phyloP scores from a whole-genome alignment of 768 basidiomycete genomes.

The Auriscalpium orientale region DNA sequence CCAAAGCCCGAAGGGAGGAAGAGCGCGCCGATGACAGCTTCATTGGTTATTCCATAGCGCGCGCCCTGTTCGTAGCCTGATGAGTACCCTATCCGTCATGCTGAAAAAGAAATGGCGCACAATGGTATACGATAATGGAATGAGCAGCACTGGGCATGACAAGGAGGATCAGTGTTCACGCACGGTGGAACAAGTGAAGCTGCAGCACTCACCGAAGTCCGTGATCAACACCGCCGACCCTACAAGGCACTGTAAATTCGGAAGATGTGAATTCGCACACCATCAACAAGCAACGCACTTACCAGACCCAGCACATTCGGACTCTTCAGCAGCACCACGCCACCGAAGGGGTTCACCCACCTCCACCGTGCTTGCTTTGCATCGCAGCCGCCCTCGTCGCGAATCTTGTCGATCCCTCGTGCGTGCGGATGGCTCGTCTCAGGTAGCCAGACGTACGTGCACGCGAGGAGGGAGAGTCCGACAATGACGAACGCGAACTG shows the following conservation, averaged over 20 bases:
- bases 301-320: slow-evolving; percentile 54
- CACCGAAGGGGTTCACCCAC: slow-evolving; percentile 52
- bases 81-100: too few relatives aligned
- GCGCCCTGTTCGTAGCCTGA: slow-evolving; percentile 37
- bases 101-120: slow-evolving; percentile 29
- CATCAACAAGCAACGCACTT: slow-evolving; percentile 16
- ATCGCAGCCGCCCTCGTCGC: slow-evolving; percentile 1
- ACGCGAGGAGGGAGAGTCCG: slow-evolving; percentile 31
- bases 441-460: slow-evolving; percentile 41
- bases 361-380: slow-evolving; percentile 20
- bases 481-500: slow-evolving; percentile 38
- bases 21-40: slow-evolving; percentile 49
- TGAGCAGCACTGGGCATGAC: slow-evolving; percentile 29
- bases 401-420: slow-evolving; percentile 42
- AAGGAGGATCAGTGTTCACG: too few relatives aligned
- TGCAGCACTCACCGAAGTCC: slow-evolving; percentile 27
- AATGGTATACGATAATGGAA: slow-evolving; percentile 61
- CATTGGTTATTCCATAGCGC: slow-evolving; percentile 47
- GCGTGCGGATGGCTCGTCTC: slow-evolving; percentile 61
- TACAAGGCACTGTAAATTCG: slow-evolving; percentile 34
- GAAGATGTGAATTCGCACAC: slow-evolving; percentile 13
- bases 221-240: slow-evolving; percentile 21
- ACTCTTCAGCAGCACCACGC: slow-evolving; percentile 44
- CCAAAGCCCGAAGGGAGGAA: slow-evolving; percentile 54
- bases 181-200: too few relatives aligned